These are phyloP conservation scores for Rhodofomes roseus DNA, from an alignment of 1,284 basidiomycete genomes.

Conservation along the genomic window DNA sequence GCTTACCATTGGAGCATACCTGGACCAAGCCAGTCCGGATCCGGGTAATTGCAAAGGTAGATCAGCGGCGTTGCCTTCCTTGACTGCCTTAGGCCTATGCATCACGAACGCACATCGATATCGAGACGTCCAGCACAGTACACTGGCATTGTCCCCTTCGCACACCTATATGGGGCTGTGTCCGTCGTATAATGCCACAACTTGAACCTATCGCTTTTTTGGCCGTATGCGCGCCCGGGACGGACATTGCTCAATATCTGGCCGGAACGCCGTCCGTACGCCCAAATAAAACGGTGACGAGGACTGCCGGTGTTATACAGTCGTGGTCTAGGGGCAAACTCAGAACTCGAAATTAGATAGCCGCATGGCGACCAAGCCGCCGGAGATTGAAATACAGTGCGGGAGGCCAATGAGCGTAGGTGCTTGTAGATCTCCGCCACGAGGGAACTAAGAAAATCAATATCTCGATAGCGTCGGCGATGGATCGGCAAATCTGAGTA, in stretches of 20 bases:
- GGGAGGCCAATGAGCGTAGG: background rate
- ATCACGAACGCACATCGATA: no score
- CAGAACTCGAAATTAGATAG: background rate
- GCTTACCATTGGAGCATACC: no score
- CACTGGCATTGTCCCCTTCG: no score
- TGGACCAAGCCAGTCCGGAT: no score
- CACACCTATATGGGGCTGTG: background rate
- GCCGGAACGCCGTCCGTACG: background rate
- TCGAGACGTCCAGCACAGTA: no score
- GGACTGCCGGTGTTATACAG: background rate
- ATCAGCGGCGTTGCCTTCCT: no score
- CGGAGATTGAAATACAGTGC: constrained; percentile 1
- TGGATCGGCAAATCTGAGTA: constrained; percentile 1
- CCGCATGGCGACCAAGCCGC: background rate
- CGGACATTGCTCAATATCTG: background rate
- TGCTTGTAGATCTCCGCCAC: constrained; percentile 2
- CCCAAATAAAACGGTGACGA: background rate
- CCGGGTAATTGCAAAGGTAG: no score
- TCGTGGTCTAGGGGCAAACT: background rate
- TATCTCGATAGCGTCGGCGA: constrained; percentile 4
- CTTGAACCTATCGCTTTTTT: background rate
- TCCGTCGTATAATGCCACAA: background rate
- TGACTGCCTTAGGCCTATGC: no score
- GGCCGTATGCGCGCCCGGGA: background rate
- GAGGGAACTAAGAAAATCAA: constrained; percentile 2